Evolutionary conservation across 495 filamentous ascomycete genomes (phyloP), one percentile per base, ranked within the genome.

Genomic region (Haplographium delicatum): DNA sequence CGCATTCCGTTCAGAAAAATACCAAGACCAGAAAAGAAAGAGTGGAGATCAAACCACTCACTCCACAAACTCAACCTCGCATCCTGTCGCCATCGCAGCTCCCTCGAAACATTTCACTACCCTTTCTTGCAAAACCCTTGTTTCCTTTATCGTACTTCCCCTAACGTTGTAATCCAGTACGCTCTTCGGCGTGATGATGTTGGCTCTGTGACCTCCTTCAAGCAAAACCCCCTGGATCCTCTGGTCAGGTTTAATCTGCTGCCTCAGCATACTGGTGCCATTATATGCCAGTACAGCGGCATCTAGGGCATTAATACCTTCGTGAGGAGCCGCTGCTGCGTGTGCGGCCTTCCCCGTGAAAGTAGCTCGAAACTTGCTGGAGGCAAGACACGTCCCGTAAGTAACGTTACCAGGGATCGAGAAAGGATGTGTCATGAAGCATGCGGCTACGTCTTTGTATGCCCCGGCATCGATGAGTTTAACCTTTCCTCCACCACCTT

Each of bases 401-500:
- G 74, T 43, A 5, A 75, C 63, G 18, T 45, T 45, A 3, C 23
- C 31, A 1, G 71, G 37, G 7, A 25, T 25, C 4, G 51, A 54
- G 19, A 54, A 47, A n/a, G 73, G 72, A 62, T 81, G 83, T 42
- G 80, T 77, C 68, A 86, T 83, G 25, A 87, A 66, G 15, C 69
- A 80, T 45, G 85, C 72, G 58, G 85, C 80, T 16, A 84, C 81
- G n/a, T 70, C 71, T 26, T 74, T 65, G 62, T 84, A 86, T 5
- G 83, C 84, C 0, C 80, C 82, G 0, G 70, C 74, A 19, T 83
- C 59, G 22, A 86, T 70, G 7, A 88, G 68, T 33, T 74, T 76
- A 40, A 80, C 77, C 62, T 89, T 88, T 16, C 84, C 85, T 3
- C 83, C 83, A 8, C 82, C 81, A 18, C 76, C 65, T 52, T 88